Evolutionary conservation across 2,329 filamentous ascomycete species (phyloP).

Genomic region (Fusarium stilboides): DNA sequence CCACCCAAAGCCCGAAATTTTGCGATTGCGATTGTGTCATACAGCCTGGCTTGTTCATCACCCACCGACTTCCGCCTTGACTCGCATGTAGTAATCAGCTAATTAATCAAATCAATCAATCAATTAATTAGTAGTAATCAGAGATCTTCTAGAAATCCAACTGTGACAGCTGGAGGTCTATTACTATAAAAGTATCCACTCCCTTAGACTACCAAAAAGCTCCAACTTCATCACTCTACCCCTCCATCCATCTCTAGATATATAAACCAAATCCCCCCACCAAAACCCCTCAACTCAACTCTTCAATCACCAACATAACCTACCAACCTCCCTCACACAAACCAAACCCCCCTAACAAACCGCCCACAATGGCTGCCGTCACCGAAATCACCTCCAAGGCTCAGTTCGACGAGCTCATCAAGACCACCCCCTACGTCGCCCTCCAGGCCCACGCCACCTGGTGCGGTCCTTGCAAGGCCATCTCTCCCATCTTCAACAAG

Average conservation of each 20-base stretch:
- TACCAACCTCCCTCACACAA: constrained; percentile 3
- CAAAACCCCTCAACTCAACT: constrained; percentile 44
- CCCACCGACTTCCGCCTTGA: constrained; percentile 23
- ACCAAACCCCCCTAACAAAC: constrained; percentile 5
- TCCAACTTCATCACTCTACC: constrained; percentile 19
- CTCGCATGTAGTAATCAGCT: constrained; percentile 20
- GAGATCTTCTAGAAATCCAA: constrained; percentile 21
- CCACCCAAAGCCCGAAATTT: constrained; percentile 23
- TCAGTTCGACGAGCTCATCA: constrained; percentile 66
- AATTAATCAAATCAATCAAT: constrained; percentile 13
- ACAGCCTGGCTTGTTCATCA: constrained; percentile 41
- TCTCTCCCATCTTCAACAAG: constrained; percentile 68
- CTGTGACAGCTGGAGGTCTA: not conserved
- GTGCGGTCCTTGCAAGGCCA: constrained; percentile 74
- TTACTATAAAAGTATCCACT: constrained; percentile 35
- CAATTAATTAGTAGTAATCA: not conserved
- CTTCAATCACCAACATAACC: constrained; percentile 8
- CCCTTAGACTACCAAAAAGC: constrained; percentile 12
- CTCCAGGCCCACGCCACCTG: constrained; percentile 73
- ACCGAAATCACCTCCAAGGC: constrained; percentile 58
- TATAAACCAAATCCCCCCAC: constrained; percentile 28
- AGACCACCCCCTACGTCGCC: constrained; percentile 65
- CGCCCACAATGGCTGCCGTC: constrained; percentile 53
- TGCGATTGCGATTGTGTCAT: constrained; percentile 45
- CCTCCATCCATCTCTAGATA: constrained; percentile 15